A percentile compares a stretch with the other conserved stretches of the same genome.
These are phyloP conservation scores for Saccharomycopsis sp. DNA, from an alignment of 805 yeast species.

Conservation along the genomic window DNA sequence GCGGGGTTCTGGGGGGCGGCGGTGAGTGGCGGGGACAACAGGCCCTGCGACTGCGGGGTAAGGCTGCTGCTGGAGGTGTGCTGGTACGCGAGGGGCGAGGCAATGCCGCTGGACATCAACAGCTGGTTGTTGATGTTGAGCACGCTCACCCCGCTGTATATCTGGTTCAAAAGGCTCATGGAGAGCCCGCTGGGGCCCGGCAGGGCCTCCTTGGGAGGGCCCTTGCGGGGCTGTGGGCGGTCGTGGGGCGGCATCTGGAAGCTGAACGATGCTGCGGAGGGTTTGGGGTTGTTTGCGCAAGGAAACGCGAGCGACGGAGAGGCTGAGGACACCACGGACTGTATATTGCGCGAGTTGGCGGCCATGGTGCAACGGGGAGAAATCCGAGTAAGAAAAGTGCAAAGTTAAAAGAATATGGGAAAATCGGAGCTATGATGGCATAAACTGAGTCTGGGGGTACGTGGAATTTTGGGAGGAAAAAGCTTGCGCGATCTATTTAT, in stretches of 20 bases:
- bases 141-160: slow-evolving; percentile 8
- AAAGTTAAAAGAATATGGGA: neutral
- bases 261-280: neutral
- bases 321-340: neutral
- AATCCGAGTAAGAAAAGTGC: neutral
- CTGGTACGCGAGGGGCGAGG: slow-evolving; percentile 4
- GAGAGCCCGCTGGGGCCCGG: neutral
- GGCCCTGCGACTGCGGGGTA: slow-evolving; percentile 15
- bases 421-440: neutral
- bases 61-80: slow-evolving; percentile 1
- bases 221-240: neutral
- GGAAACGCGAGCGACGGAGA: neutral
- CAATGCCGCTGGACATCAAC: neutral
- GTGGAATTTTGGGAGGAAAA: neutral
- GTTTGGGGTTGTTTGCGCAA: neutral
- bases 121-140: slow-evolving; percentile 5
- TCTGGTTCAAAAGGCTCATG: slow-evolving; percentile 7
- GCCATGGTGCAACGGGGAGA: neutral
- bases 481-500: neutral
- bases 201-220: neutral
- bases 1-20: neutral
- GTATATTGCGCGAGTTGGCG: neutral
- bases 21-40: slow-evolving; percentile 13
- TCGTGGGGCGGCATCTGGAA: neutral
- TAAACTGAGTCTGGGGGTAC: too few relatives aligned